Conservation (phyloP, 345 rosid genomes). For the Rhodamnia rubescens region DNA sequence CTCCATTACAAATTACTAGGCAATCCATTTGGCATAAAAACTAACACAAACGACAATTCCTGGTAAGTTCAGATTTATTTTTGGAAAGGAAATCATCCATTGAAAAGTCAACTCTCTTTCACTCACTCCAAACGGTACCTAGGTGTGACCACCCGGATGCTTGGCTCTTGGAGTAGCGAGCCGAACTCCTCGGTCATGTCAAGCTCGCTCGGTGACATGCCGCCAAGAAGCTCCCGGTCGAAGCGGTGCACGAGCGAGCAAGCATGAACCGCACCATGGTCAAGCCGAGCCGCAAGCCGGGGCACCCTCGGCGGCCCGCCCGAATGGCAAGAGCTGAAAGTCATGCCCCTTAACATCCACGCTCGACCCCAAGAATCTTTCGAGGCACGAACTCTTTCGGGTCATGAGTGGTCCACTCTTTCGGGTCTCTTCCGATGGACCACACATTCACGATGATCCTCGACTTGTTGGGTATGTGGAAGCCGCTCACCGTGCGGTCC, state of each 20-base stretch:
- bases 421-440: constrained; percentile 34
- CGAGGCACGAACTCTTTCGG: constrained; percentile 27
- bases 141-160: constrained; percentile 22
- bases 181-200: constrained; percentile 35
- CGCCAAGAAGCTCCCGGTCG: constrained; percentile 33
- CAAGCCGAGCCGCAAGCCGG: constrained; percentile 26
- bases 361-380: constrained; percentile 18
- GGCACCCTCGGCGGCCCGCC: constrained; percentile 33
- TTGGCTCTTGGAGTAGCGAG: constrained; percentile 17
- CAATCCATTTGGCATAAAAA: not conserved
- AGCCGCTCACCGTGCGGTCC: constrained; percentile 20
- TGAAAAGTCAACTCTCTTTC: not conserved
- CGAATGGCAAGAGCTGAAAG: constrained; percentile 40
- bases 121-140: constrained; percentile 10
- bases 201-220: constrained; percentile 7
- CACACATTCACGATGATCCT: constrained; percentile 17
- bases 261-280: constrained; percentile 9
- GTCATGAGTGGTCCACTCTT: constrained; percentile 13
- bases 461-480: constrained; percentile 18
- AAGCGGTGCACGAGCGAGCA: too few species aligned
- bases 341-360: constrained; percentile 25
- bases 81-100: not conserved
- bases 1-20: not conserved
- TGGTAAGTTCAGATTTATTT: not conserved
- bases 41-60: not conserved